Evolutionary conservation across 1,139 yeast species (phyloP), one percentile per base, ranked within the genome.

Genomic region (Spencermartinsiella ligniputridi): DNA sequence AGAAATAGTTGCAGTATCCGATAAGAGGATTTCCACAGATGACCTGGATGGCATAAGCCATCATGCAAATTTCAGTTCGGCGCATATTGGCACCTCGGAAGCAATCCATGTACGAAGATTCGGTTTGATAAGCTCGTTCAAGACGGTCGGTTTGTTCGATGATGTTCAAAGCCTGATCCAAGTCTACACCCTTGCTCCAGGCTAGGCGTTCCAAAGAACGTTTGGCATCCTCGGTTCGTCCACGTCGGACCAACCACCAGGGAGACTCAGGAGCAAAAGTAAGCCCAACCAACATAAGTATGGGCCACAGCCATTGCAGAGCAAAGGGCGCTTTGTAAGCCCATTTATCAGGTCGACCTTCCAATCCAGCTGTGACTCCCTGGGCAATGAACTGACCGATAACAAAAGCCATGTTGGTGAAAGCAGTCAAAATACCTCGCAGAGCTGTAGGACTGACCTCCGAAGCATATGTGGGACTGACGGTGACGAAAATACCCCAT

Each of bases 21-120:
- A 55, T 74, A 52, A 79, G 68, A 3, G 78, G 62, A 19, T 76
- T 67, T 41, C 83, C 83, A 39, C 79, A 71, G 35, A 75, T 60
- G 35, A 69, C 70, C 60, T 80, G 85, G 52, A 71, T 67, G 42
- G 72, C 55, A 69, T 75, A 79, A 3, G 70, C 70, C 50, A 72
- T 49, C 38, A 74, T 62, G 29, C 76, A 71, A 46, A 79, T 66
- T 57, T 76, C 75, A 1, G 85, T 80, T 64, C 86, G 72, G 59
- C 83, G 69, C 19, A 68, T 58, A 57, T 78, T 71, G n/a, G 58
- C 48, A 2, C 78, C 78, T 52, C 64, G 70, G 66, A 80, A 77
- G 52, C 80, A 75, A 51, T 76, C 81, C 38, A 48, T 38, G 56
- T 72, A 75, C 3, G 70, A 55, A 8, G 68, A 60, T 17, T 66